Conservation (phyloP, 768 basidiomycete genomes). For the Tephrocybe sp. region DNA sequence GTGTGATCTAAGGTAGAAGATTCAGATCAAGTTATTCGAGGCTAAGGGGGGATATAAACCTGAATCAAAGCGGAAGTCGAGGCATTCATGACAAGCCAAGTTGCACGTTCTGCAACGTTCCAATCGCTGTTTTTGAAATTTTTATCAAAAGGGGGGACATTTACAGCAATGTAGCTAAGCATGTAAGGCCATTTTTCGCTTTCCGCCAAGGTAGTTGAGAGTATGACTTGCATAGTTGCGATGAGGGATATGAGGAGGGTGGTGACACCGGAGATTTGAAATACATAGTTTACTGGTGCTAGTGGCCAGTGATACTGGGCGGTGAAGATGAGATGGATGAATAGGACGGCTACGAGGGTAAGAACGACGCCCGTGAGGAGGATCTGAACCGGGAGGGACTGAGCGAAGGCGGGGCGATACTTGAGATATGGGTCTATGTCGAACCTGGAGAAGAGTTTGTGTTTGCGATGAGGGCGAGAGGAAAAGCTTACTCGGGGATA, state of each 20-base stretch:
- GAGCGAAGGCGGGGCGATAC: slow-evolving; percentile 78
- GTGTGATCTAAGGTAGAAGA: slow-evolving; percentile 72
- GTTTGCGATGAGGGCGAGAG: background rate
- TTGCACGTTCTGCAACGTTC: slow-evolving; percentile 60
- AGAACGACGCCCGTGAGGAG: slow-evolving; percentile 81
- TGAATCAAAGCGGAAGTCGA: slow-evolving; percentile 82
- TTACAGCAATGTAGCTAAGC: slow-evolving; percentile 86
- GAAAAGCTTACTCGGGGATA: slow-evolving; percentile 12
- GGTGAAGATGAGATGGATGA: slow-evolving; percentile 92
- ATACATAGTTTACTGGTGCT: slow-evolving; percentile 85
- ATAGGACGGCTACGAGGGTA: slow-evolving; percentile 79
- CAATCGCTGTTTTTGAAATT: slow-evolving; percentile 42
- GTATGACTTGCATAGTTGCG: slow-evolving; percentile 74
- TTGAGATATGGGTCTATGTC: slow-evolving; percentile 68
- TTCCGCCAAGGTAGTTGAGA: slow-evolving; percentile 54
- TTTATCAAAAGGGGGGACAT: slow-evolving; percentile 57
- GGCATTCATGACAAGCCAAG: slow-evolving; percentile 89
- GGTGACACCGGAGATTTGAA: slow-evolving; percentile 82
- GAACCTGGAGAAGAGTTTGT: slow-evolving; percentile 19
- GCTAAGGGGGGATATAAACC: slow-evolving; percentile 38
- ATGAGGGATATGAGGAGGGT: slow-evolving; percentile 76
- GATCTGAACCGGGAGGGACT: slow-evolving; percentile 89
- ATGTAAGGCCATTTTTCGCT: slow-evolving; percentile 91
- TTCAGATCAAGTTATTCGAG: background rate
- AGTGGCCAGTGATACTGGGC: slow-evolving; percentile 95